A percentile compares a stretch with the other conserved stretches of the same genome.
Evolutionary conservation across 2,329 filamentous ascomycete genomes (phyloP).

Genomic region (Phaeoacremonium minimum): DNA sequence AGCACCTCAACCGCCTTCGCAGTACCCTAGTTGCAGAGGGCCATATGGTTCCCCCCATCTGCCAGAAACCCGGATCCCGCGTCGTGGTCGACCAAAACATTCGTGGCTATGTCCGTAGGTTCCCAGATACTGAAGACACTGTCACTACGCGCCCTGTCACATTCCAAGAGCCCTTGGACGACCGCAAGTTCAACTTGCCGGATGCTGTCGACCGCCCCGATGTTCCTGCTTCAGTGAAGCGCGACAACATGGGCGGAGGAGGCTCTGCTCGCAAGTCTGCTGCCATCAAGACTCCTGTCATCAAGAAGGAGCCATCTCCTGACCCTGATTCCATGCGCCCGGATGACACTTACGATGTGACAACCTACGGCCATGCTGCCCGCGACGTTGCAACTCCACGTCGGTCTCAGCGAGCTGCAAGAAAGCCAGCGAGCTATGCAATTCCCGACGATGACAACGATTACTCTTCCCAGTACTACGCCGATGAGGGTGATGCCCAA

Average conservation of each 20-base stretch:
- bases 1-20: conserved; percentile 31
- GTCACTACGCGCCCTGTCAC: conserved; percentile 20
- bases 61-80: conserved; percentile 17
- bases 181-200: conserved; percentile 24
- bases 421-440: no score
- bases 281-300: no score
- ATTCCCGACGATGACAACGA: not conserved
- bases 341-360: conserved; percentile 11
- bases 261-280: not conserved
- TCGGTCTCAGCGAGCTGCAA: no score
- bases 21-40: conserved; percentile 28
- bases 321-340: conserved; percentile 9
- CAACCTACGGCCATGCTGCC: no score
- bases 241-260: not conserved
- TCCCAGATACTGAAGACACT: conserved; percentile 14
- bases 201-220: conserved; percentile 13
- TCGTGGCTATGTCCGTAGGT: conserved; percentile 25
- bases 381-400: no score
- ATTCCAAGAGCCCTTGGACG: conserved; percentile 25
- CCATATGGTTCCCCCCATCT: conserved; percentile 33
- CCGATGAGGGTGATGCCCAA: no score
- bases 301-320: conserved; percentile 4
- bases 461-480: not conserved
- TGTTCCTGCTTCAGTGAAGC: not conserved
- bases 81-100: conserved; percentile 16